Conservation (phyloP, 164 flowering plant species). For the Chimonanthus praecox region DNA sequence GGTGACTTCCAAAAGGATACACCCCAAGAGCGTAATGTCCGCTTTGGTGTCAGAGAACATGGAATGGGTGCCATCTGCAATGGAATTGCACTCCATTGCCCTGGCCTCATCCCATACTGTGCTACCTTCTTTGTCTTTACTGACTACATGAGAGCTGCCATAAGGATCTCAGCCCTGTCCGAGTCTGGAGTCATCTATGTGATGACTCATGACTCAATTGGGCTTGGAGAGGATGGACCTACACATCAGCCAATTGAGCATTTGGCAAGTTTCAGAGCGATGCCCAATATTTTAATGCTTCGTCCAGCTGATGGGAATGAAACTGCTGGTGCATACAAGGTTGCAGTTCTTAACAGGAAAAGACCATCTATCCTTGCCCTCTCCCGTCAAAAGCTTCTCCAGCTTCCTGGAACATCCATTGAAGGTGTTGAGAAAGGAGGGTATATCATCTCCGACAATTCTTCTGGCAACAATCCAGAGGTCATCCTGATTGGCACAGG, state of each 20-base stretch:
- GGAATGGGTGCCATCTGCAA: constrained; percentile 97
- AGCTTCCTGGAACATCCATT: constrained; percentile 79
- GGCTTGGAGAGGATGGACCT: constrained; percentile 99
- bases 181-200: constrained; percentile 90
- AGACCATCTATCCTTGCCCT: constrained; percentile 93
- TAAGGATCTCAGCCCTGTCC: constrained; percentile 78
- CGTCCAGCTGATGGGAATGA: constrained; percentile 99
- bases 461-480: constrained; percentile 84
- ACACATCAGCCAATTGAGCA: constrained; percentile 99
- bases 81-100: constrained; percentile 86
- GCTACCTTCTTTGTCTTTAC: constrained; percentile 99
- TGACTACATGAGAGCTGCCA: constrained; percentile 98
- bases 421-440: constrained; percentile 95
- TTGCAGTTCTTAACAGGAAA: constrained; percentile 72
- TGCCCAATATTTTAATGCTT: constrained; percentile 94
- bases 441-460: constrained; percentile 73
- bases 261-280: constrained; percentile 96
- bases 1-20: constrained; percentile 95
- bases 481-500: constrained; percentile 93
- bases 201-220: constrained; percentile 98
- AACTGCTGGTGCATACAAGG: constrained; percentile 93
- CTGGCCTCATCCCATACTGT: constrained; percentile 90
- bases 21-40: constrained; percentile 81
- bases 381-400: constrained; percentile 82
- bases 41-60: constrained; percentile 96